Base-by-base conservation (phyloP, 129 eudicot genomes). In the Artemisia argyi region DNA sequence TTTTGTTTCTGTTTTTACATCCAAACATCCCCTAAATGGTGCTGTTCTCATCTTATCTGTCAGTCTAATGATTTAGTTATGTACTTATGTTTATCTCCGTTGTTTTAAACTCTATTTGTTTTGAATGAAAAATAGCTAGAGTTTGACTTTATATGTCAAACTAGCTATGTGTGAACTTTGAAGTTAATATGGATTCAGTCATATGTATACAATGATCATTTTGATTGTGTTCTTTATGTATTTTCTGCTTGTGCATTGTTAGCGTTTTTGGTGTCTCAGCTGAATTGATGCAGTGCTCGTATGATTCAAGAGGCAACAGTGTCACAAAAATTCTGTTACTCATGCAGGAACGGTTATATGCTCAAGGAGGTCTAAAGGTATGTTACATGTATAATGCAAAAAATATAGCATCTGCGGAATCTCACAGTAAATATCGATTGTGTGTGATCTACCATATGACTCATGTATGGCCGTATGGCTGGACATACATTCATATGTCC, bases 321-420 rank as follows among this genome's bases (percentile, higher is more conserved):
- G 97, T 93, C 73, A 97, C 97, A 2, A 93, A 90, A 8, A 93
- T 93, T 66, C 96, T 93, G 42, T 61, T 93, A 71, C 86, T 93
- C 68, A 85, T 93, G 98, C 98, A 93, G 74, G 88, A 90, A 72
- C 84, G 91, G 44, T 81, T 93, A 75, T 93, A 93, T 60, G 66
- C 87, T 46, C 98, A 93, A 79, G 90, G 80, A 69, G 96, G 98
- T 78, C 86, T 93, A 44, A 85, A 87, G 93, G 98, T 90, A 80
- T 24, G 26, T 24, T 52, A 69, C 65, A 64, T 59, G 30, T n/a
- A 14, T 22, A 14, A 59, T 30, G 32, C 6, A 0, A 30, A 61
- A 62, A 57, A 15, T 8, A 39, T 51, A n/a, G n/a, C 3, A 63
- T 42, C 8, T 22, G 19, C 30, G 16, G 28, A 52, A 74, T 63